These are phyloP conservation scores for Abortiporus biennis DNA, from an alignment of 1,284 basidiomycete species.

Conservation along the genomic window DNA sequence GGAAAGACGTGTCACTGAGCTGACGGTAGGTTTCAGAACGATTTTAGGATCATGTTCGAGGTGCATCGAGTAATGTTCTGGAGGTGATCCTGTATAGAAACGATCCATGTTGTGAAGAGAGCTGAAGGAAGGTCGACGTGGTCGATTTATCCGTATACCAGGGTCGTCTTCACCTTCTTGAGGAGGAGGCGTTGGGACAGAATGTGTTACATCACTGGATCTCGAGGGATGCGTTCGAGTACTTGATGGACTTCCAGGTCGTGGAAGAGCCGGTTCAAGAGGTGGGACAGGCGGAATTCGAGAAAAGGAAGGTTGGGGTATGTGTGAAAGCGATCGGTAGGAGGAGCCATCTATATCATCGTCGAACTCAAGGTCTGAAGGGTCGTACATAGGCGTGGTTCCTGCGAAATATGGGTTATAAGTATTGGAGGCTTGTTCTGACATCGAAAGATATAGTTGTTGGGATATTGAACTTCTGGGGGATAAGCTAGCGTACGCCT, in stretches of 20 bases:
- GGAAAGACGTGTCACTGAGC: conserved; percentile 77
- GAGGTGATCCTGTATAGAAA: conserved; percentile 34
- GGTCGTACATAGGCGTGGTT: conserved; percentile 16
- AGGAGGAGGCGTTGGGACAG: conserved; percentile 25
- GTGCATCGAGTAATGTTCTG: conserved; percentile 21
- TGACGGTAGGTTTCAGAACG: conserved; percentile 61
- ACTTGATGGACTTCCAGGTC: conserved; percentile 24
- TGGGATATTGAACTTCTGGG: background rate
- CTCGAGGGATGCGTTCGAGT: conserved; percentile 24
- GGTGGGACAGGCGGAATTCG: conserved; percentile 25
- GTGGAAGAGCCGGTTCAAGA: conserved; percentile 21
- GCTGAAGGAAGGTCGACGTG: conserved; percentile 25
- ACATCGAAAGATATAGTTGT: background rate
- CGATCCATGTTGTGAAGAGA: conserved; percentile 32
- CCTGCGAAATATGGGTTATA: conserved; percentile 27
- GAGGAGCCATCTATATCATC: conserved; percentile 9
- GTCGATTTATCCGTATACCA: conserved; percentile 20
- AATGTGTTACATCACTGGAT: conserved; percentile 25
- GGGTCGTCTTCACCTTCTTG: conserved; percentile 19
- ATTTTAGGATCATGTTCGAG: conserved; percentile 49
- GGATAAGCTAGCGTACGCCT: background rate
- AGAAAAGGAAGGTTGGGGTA: conserved; percentile 20
- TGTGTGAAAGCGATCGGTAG: conserved; percentile 10
- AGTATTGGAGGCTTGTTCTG: background rate
- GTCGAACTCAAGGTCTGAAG: conserved; percentile 11